These are phyloP conservation scores for Cucumis sativus DNA, from an alignment of 306 rosid genomes.

Conservation along the genomic window DNA sequence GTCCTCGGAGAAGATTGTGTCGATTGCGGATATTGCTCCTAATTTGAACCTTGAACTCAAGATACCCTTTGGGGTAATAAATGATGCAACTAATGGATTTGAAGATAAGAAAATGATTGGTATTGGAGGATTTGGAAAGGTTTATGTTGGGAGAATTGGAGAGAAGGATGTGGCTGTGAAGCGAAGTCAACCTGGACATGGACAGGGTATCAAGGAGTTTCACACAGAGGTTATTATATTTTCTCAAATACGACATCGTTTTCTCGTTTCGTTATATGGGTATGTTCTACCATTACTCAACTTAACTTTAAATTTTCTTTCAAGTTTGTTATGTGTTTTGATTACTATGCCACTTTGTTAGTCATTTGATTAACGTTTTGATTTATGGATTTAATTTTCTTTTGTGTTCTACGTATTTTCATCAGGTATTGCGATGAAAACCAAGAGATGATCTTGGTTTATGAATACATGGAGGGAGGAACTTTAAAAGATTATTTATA, in stretches of 20 bases:
- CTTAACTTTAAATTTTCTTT: too few relatives aligned
- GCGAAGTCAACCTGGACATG: constrained; percentile 4
- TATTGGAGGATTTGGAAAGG: constrained; percentile 15
- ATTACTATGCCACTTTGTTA: too few relatives aligned
- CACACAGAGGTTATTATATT: constrained; percentile 3
- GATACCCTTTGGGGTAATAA: neutral
- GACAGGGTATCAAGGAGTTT: constrained; percentile 8
- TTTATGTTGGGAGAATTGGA: neutral
- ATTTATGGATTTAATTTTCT: too few relatives aligned
- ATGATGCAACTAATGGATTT: neutral
- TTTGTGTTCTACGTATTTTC: too few relatives aligned
- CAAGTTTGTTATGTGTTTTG: too few relatives aligned
- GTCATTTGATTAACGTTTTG: too few relatives aligned
- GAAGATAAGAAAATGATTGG: constrained; percentile 2
- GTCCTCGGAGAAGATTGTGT: neutral
- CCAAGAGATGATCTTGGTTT: constrained; percentile 13
- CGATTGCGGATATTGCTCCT: neutral
- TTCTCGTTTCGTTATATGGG: constrained; percentile 5
- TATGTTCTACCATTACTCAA: neutral
- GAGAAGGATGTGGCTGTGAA: constrained; percentile 13
- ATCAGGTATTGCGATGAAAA: neutral
- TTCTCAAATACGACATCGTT: neutral
- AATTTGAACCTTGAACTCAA: neutral
- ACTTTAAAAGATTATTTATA: constrained; percentile 5
- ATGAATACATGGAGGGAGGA: constrained; percentile 14